phyloP scores from a whole-genome alignment of 805 yeast species.

The Zygotorulaspora chibaensis region DNA sequence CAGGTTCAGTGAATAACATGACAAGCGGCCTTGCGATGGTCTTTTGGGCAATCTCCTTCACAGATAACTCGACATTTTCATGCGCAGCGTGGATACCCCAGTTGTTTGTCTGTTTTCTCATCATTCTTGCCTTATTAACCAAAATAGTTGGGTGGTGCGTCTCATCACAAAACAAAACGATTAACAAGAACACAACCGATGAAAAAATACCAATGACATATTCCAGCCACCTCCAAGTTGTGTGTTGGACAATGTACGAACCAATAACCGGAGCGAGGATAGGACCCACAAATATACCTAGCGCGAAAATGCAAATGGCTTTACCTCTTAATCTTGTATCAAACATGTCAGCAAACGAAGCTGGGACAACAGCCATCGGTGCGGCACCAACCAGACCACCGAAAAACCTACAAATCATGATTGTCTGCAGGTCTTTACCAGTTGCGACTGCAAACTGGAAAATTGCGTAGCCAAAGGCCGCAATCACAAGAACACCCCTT shows the following conservation, averaged over 20 bases:
- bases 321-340: constrained; percentile 63
- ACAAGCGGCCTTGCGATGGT: constrained; percentile 63
- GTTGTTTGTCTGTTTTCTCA: constrained; percentile 67
- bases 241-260: constrained; percentile 57
- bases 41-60: constrained; percentile 57
- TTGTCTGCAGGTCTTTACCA: constrained; percentile 73
- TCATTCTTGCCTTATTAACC: constrained; percentile 54
- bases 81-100: constrained; percentile 82
- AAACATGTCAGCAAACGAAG: constrained; percentile 79
- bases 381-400: constrained; percentile 82
- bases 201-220: constrained; percentile 65
- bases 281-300: constrained; percentile 77
- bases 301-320: constrained; percentile 66
- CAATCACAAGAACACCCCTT: constrained; percentile 51
- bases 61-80: constrained; percentile 53
- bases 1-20: constrained; percentile 69
- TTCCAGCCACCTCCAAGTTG: constrained; percentile 84
- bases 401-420: constrained; percentile 73
- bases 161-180: constrained; percentile 50
- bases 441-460: constrained; percentile 73
- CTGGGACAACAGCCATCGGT: constrained; percentile 81
- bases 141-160: constrained; percentile 69
- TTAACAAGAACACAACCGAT: constrained; percentile 36
- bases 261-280: constrained; percentile 77
- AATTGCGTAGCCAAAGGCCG: constrained; percentile 51